Evolutionary conservation across 1,284 basidiomycete species (phyloP), one percentile per base, ranked within the genome.

Genomic region (Tranzscheliella williamsii): DNA sequence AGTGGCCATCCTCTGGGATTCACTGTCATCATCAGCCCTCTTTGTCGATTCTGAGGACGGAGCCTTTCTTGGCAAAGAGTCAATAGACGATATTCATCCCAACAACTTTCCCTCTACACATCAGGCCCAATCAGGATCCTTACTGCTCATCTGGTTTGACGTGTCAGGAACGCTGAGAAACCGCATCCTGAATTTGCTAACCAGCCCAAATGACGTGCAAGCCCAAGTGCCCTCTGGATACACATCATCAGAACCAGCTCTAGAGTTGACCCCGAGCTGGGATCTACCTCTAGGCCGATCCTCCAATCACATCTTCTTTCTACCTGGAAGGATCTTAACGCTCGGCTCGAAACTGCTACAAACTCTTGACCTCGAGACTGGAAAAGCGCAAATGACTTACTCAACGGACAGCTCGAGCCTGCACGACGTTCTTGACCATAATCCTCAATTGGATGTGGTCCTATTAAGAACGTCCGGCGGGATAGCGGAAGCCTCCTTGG

Each of bases 1-100:
- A 4, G n/a, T 48, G 5, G 58, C 52, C 15, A 15, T 47, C 20
- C 4, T 56, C 5, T 62, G 58, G 58, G 58, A 62, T 32, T 31
- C 44, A 5, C 44, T 55, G 17, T 51, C 51, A 17, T 38, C 36
- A 15, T 46, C 51, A 5, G 29, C 30, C 7, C n/a, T 55, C 11
- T 34, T 62, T 9, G 16, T 62, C 3, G 48, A 49, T 8, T 27
- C 45, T 4, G 18, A 5, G 8, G 35, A 51, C 15, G 58, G 58
- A 4, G 36, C 38, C 13, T 27, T 57, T 11, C 21, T 57, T 41
- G 42, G 43, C n/a, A 49, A 39, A 13, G 50, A 63, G 24, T 4
- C 27, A 5, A 4, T 63, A 12, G 49, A 53, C 16, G 46, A 63
- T 15, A 49, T 47, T 3, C 27, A 44, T 21, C 12, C 41, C 3